Evolutionary conservation across 495 filamentous ascomycete genomes (phyloP).

Genomic region (Barbatosphaeria neglecta): DNA sequence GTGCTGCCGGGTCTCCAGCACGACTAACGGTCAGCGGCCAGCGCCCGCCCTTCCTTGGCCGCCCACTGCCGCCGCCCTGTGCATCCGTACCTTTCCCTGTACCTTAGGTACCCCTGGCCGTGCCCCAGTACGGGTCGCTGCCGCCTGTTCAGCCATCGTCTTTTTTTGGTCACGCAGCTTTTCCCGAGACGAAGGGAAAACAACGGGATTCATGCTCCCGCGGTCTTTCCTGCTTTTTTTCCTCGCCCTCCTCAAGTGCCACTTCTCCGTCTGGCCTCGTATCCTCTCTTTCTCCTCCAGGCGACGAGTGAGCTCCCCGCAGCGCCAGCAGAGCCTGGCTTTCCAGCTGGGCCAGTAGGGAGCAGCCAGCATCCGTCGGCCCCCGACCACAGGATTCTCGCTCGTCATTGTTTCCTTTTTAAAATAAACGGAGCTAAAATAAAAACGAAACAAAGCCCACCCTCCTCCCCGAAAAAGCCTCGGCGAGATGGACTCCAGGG

Average conservation of each 20-base stretch:
- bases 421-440: not conserved
- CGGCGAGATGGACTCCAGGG: conserved; percentile 27
- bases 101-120: not conserved
- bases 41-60: not conserved
- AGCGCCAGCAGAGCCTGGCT: not conserved
- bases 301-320: not conserved
- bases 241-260: not conserved
- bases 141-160: conserved; percentile 1
- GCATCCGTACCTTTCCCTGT: too few relatives aligned
- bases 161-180: conserved; percentile 1
- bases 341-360: not conserved
- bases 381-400: conserved; percentile 6
- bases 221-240: not conserved
- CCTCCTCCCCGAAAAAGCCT: too few relatives aligned
- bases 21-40: not conserved
- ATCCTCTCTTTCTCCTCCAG: not conserved
- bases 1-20: not conserved
- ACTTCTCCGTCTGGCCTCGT: too few relatives aligned
- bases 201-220: not conserved
- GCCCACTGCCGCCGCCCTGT: too few relatives aligned
- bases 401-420: conserved; percentile 9
- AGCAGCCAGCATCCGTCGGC: not conserved
- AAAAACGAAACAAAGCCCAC: too few relatives aligned
- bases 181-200: conserved; percentile 1
- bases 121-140: not conserved